Percentiles rank a stretch among this genome's conserved stretches.
phyloP scores from a whole-genome alignment of 305 asterid genomes.

The Fraxinus sp. region DNA sequence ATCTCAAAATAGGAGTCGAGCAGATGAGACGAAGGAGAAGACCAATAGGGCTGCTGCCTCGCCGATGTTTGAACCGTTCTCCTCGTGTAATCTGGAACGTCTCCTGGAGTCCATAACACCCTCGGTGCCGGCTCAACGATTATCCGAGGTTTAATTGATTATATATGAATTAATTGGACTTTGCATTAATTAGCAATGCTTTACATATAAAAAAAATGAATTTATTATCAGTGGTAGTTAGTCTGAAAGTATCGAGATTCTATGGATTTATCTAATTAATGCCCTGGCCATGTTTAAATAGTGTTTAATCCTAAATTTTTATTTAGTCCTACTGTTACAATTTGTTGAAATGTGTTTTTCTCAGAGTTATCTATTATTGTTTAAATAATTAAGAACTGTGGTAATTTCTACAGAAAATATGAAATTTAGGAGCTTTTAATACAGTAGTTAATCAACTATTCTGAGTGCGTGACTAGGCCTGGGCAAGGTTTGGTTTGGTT shows the following conservation, averaged over 20 bases:
- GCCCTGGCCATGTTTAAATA: background rate
- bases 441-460: background rate
- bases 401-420: background rate
- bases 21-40: constrained; percentile 18
- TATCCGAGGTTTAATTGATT: constrained; percentile 34
- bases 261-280: background rate
- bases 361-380: background rate
- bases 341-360: background rate
- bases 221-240: background rate
- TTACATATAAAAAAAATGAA: background rate
- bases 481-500: too few species aligned
- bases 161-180: background rate
- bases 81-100: constrained; percentile 34
- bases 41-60: constrained; percentile 5
- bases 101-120: constrained; percentile 42
- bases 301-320: background rate
- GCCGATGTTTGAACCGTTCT: background rate
- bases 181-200: background rate
- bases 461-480: background rate
- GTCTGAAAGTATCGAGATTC: background rate
- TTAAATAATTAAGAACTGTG: background rate
- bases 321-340: background rate
- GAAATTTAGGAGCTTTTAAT: background rate
- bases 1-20: constrained; percentile 30
- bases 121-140: constrained; percentile 38